phyloP scores from a whole-genome alignment of 2,329 filamentous ascomycete genomes.

The Aspergillus sp. region DNA sequence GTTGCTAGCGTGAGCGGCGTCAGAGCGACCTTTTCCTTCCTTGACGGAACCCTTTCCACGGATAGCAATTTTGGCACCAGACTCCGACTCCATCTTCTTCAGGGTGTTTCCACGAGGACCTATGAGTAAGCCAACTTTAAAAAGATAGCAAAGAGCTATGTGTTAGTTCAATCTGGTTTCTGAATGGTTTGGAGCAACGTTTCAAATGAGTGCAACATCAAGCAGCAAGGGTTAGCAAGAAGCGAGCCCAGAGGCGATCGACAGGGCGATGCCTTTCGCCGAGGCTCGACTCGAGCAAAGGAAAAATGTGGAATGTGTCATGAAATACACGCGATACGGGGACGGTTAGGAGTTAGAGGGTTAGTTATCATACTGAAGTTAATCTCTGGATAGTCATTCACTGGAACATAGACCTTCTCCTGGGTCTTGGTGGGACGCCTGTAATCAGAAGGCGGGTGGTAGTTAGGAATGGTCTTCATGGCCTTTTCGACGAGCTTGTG shows the following conservation, averaged over 20 bases:
- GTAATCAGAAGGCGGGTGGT: conserved; percentile 97
- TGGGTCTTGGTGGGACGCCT: conserved; percentile 99
- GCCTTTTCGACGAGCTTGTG: conserved; percentile 99
- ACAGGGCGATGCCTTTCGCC: conserved; percentile 29
- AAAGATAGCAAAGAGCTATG: conserved; percentile 67
- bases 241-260: conserved; percentile 39
- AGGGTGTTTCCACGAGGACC: conserved; percentile 99
- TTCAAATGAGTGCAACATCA: conserved; percentile 29
- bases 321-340: conserved; percentile 39
- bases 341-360: conserved; percentile 80
- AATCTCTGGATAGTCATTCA: conserved; percentile 99
- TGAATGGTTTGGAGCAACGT: conserved; percentile 27
- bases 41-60: conserved; percentile 99
- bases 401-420: conserved; percentile 99
- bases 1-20: conserved; percentile 98
- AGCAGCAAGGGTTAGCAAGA: conserved; percentile 43
- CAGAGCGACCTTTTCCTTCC: conserved; percentile 98
- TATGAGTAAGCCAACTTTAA: conserved; percentile 99
- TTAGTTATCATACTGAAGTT: conserved; percentile 99
- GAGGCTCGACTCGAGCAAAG: conserved; percentile 45
- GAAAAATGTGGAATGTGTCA: conserved; percentile 14
- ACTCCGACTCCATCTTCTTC: conserved; percentile 99
- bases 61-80: conserved; percentile 96
- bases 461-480: conserved; percentile 99
- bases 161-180: conserved; percentile 72